Conservation (phyloP, 2,329 filamentous ascomycete genomes). For the Colletotrichum eleusines region DNA sequence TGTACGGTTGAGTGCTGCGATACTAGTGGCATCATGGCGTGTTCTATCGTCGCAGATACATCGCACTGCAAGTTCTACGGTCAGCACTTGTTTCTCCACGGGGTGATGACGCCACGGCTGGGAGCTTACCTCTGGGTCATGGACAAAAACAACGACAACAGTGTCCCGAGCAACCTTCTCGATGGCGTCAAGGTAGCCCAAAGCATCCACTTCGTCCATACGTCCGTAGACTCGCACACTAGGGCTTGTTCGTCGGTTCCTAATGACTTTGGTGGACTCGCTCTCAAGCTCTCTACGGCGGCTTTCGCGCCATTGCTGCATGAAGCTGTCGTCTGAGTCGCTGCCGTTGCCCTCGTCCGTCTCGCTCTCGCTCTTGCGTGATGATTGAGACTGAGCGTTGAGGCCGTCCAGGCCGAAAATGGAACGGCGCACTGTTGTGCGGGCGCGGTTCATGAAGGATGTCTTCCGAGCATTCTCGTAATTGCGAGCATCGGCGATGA, state of each 20-base stretch:
- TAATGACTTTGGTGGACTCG: slow-evolving; percentile 65
- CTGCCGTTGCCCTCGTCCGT: slow-evolving; percentile 57
- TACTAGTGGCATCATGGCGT: slow-evolving; percentile 81
- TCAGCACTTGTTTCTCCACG: slow-evolving; percentile 42
- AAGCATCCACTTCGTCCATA: slow-evolving; percentile 86
- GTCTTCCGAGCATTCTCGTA: slow-evolving; percentile 75
- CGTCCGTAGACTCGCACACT: slow-evolving; percentile 83
- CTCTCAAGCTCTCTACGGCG: slow-evolving; percentile 82
- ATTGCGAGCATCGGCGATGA: slow-evolving; percentile 85
- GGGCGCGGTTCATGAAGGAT: slow-evolving; percentile 66
- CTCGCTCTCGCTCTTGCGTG: slow-evolving; percentile 60
- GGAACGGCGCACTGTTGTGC: slow-evolving; percentile 63
- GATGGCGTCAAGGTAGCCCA: slow-evolving; percentile 95
- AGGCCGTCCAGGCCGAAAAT: slow-evolving; percentile 62
- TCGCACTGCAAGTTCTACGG: slow-evolving; percentile 70
- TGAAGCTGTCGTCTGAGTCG: slow-evolving; percentile 80
- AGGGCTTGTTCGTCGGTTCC: slow-evolving; percentile 78
- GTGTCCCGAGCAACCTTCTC: slow-evolving; percentile 88
- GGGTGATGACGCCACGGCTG: neutral
- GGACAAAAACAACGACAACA: slow-evolving; percentile 92
- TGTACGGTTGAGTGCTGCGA: slow-evolving; percentile 76
- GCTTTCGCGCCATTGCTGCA: slow-evolving; percentile 86
- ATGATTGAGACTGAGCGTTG: slow-evolving; percentile 41
- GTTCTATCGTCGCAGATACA: slow-evolving; percentile 83
- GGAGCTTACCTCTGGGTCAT: slow-evolving; percentile 81